phyloP scores from a whole-genome alignment of 306 rosid species.

The Sicyos edulis region DNA sequence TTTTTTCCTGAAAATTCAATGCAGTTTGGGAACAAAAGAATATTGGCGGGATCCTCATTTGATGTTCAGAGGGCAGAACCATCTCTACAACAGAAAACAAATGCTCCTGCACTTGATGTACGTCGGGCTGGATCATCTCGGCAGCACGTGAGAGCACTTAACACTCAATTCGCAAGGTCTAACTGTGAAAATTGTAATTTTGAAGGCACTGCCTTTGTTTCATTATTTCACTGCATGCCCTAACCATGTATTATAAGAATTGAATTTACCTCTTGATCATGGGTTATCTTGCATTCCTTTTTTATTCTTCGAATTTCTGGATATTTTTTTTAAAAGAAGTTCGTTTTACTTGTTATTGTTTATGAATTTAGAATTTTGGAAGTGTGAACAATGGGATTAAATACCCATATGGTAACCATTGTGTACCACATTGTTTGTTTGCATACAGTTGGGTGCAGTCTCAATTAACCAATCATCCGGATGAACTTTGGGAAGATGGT shows the following conservation, averaged over 20 bases:
- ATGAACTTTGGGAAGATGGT: conserved; percentile 99
- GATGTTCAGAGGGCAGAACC: conserved; percentile 71
- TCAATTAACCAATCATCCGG: conserved; percentile 82
- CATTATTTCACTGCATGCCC: neutral
- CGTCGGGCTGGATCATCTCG: conserved; percentile 69
- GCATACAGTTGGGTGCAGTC: conserved; percentile 82
- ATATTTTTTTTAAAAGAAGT: neutral
- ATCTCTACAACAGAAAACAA: conserved; percentile 44
- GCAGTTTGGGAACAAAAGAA: conserved; percentile 79
- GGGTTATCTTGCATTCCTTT: neutral
- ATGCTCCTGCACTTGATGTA: conserved; percentile 46
- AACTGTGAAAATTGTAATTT: conserved; percentile 24
- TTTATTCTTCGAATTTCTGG: neutral
- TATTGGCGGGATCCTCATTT: conserved; percentile 65
- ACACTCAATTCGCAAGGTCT: conserved; percentile 94
- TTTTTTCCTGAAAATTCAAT: conserved; percentile 27
- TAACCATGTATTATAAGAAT: neutral
- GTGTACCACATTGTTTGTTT: conserved; percentile 14
- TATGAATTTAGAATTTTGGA: conserved; percentile 4
- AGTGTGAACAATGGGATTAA: neutral
- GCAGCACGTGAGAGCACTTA: conserved; percentile 99
- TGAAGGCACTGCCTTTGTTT: neutral
- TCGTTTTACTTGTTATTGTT: neutral
- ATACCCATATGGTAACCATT: neutral
- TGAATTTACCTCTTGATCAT: neutral